These are phyloP conservation scores for Metschnikowia kofuensis DNA, from an alignment of 805 yeast species.

Conservation along the genomic window DNA sequence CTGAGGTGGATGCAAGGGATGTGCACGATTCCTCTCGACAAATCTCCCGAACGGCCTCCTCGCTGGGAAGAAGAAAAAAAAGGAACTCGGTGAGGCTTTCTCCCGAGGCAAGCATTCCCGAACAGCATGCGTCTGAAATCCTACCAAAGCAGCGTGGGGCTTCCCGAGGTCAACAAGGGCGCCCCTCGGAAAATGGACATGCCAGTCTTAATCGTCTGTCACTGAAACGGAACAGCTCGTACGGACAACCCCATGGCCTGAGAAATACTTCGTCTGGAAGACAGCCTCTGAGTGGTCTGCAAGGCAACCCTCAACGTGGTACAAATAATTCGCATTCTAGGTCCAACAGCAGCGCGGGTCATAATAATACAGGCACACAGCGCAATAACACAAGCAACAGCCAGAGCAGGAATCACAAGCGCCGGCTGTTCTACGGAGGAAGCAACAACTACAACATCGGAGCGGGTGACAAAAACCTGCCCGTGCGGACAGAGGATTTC, in stretches of 20 bases:
- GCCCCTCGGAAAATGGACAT: constrained; percentile 2
- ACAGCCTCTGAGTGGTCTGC: constrained; percentile 11
- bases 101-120: constrained; percentile 12
- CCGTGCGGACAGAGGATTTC: neutral
- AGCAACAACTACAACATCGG: constrained; percentile 18
- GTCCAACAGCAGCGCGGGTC: neutral
- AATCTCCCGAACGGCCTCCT: constrained; percentile 5
- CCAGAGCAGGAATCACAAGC: constrained; percentile 21
- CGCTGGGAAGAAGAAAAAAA: constrained; percentile 24
- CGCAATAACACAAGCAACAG: constrained; percentile 10
- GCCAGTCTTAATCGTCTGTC: constrained; percentile 5
- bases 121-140: constrained; percentile 17
- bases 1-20: constrained; percentile 2
- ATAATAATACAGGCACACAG: constrained; percentile 2
- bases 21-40: constrained; percentile 5
- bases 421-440: constrained; percentile 32
- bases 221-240: constrained; percentile 7
- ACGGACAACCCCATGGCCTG: constrained; percentile 4
- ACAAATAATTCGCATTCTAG: neutral
- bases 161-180: constrained; percentile 1
- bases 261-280: constrained; percentile 5
- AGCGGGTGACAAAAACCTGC: constrained; percentile 1
- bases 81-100: constrained; percentile 33
- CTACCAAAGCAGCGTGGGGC: constrained; percentile 7
- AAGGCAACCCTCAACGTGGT: constrained; percentile 1